Evolutionary conservation across 164 flowering plant species (phyloP), one percentile per base, ranked within the genome.

Genomic region (Hamamelis virginiana): DNA sequence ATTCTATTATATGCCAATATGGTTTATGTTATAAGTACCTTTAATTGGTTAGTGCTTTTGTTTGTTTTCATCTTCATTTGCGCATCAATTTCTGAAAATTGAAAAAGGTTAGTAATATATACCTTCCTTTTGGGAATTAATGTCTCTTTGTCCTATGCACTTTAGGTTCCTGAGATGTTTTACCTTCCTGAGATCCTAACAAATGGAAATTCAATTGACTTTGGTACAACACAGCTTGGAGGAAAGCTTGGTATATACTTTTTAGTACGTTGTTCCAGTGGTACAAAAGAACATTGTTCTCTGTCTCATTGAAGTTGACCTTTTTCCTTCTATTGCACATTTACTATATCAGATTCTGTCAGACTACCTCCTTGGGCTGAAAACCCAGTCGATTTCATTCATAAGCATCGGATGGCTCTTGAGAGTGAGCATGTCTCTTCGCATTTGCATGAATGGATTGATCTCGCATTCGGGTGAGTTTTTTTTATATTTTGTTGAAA

Each of bases 351-450:
- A 96, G 99, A 89, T 85, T 80, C 87, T 48, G 98, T 96, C 62
- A 77, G 73, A 69, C 97, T 96, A 74, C 99, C 99, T 65, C 84
- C 91, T 71, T 96, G 99, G 99, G 98, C 99, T 66, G 80, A 86
- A 73, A 91, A 77, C 67, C 91, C 94, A 13, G 80, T 88, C 77
- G 99, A 96, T 71, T 96, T 96, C 74, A 83, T 96, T 64, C 91
- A 89, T 72, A 93, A 93, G 85, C 98, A 96, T 72, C 86, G 89
- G 61, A 87, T 77, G 92, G 99, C 98, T 77, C 95, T 96, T 51
- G 99, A 96, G 83, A 93, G 99, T 78, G 99, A 96, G 78, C 85
- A 91, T 81, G 99, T 91, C 25, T 96, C 99, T 65, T 87, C 91
- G 47, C 96, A 96, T 82, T 81, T 96, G 84, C 94, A 96, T 80